These are phyloP conservation scores for Rhizomucor miehei DNA, from an alignment of 371 early-diverging fungal genomes.

Conservation along the genomic window DNA sequence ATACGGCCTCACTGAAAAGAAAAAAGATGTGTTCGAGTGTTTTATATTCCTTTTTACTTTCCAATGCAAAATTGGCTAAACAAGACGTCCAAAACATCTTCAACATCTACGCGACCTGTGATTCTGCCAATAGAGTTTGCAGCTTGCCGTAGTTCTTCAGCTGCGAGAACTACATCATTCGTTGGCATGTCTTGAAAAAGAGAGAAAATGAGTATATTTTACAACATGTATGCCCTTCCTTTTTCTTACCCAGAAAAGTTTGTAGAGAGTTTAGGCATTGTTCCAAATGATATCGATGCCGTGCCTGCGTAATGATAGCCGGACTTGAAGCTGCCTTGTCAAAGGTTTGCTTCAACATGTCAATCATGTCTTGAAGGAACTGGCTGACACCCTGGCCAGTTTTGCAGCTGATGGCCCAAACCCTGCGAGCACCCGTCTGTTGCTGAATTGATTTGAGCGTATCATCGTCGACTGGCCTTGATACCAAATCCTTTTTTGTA, in stretches of 20 bases:
- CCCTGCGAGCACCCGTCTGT: constrained; percentile 16
- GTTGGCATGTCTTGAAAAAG: constrained; percentile 24
- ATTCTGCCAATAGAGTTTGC: constrained; percentile 70
- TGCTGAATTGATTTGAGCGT: not conserved
- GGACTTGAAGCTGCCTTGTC: constrained; percentile 43
- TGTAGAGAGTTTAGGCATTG: constrained; percentile 56
- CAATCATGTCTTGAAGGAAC: constrained; percentile 54
- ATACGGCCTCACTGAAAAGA: too few species aligned
- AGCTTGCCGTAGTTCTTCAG: constrained; percentile 77
- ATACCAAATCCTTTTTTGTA: constrained; percentile 62
- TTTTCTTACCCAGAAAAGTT: constrained; percentile 47
- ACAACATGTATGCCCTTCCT: not conserved
- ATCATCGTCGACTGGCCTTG: constrained; percentile 5
- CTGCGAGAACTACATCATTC: constrained; percentile 65
- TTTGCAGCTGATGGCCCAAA: constrained; percentile 62
- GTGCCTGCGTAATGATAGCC: constrained; percentile 63
- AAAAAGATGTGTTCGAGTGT: not conserved
- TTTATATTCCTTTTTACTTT: constrained; percentile 46
- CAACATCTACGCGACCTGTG: constrained; percentile 74
- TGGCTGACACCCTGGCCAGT: constrained; percentile 58
- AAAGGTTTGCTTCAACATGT: constrained; percentile 53
- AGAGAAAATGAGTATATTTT: not conserved
- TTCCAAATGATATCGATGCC: constrained; percentile 71
- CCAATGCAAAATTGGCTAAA: constrained; percentile 86
- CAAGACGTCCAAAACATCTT: constrained; percentile 74